These are phyloP conservation scores for Solanum medicagineum DNA, from an alignment of 257 asterid genomes.

Conservation along the genomic window DNA sequence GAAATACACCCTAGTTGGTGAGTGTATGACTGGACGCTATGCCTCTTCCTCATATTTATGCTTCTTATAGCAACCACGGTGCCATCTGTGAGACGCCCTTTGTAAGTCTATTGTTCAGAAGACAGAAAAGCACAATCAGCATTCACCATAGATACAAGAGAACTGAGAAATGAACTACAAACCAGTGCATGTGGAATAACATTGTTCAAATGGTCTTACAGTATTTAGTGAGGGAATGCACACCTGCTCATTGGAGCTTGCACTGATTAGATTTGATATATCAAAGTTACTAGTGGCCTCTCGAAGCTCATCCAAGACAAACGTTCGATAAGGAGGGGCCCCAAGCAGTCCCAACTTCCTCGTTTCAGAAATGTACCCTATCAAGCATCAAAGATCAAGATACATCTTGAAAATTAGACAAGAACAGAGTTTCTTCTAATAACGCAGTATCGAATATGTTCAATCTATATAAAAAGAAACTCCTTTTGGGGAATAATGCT, in stretches of 20 bases:
- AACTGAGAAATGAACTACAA: not conserved
- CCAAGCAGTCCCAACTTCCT: conserved; percentile 72
- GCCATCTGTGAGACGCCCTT: conserved; percentile 60
- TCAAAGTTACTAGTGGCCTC: conserved; percentile 78
- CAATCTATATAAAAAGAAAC: not conserved
- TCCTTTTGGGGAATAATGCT: not conserved
- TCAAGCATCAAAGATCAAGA: conserved; percentile 3
- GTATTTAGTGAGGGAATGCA: not conserved
- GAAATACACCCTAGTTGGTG: conserved; percentile 60
- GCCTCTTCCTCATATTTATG: conserved; percentile 42
- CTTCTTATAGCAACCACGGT: conserved; percentile 49
- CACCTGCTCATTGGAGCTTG: conserved; percentile 68
- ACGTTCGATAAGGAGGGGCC: conserved; percentile 55
- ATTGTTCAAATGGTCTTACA: not conserved
- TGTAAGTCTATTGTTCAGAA: conserved; percentile 35
- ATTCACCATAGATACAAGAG: not conserved
- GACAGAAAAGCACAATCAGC: not conserved
- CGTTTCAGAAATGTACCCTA: conserved; percentile 77
- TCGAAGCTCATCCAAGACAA: conserved; percentile 60
- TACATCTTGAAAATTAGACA: not conserved
- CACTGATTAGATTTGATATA: conserved; percentile 33
- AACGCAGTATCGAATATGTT: not conserved
- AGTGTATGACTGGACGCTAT: conserved; percentile 40
- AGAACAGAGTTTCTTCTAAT: not conserved
- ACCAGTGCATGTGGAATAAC: not conserved